Base-by-base conservation (phyloP, 75 land plant species). In the Azolla pinnata region DNA sequence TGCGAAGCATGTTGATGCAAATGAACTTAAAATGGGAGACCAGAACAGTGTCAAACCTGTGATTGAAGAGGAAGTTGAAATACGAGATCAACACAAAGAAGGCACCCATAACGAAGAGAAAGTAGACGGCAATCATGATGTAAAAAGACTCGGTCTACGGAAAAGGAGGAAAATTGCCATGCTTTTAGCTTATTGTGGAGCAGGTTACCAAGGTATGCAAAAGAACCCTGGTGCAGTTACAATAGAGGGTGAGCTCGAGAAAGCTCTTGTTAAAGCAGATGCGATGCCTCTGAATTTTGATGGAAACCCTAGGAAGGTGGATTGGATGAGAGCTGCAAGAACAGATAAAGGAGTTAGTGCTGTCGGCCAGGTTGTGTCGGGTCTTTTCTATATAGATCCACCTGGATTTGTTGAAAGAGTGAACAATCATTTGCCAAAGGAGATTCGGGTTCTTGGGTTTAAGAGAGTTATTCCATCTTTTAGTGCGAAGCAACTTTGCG, bases 311-410 rank as follows among this genome's bases (percentile, higher is more conserved):
- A 67, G 75, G 44, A 80, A 80, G 38, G 82, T 70, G 59, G 95
- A 92, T 31, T 92, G 89, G 89, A 80, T 79, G 61, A 64, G 97
- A 18, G 73, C 97, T 26, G 97, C 97, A 7, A 72, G 97, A 27
- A 92, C 97, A 29, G 97, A 92, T 50, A 92, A 92, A 66, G 97
- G 97, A 24, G 97, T 92, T n/a, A 79, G 83, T 70, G 97, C 97
- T 30, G 86, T 75, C 17, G 97, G 87, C 17, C 97, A 92, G 63
- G 89, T 92, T 4, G 97, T 92, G 19, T 92, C 97, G 2, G 97
- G 95, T 31, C 56, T 81, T 8, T 92, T 92, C 56, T 73, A 75
- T 44, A 56, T 92, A 25, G 97, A 92, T 26, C 97, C 95, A 1
- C 84, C 83, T 5, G 96, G 96, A 9, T 60, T 92, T 31, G 76